Evolutionary conservation across 176 grass and related monocot genomes (phyloP).

Genomic region (Oryza meridionalis): DNA sequence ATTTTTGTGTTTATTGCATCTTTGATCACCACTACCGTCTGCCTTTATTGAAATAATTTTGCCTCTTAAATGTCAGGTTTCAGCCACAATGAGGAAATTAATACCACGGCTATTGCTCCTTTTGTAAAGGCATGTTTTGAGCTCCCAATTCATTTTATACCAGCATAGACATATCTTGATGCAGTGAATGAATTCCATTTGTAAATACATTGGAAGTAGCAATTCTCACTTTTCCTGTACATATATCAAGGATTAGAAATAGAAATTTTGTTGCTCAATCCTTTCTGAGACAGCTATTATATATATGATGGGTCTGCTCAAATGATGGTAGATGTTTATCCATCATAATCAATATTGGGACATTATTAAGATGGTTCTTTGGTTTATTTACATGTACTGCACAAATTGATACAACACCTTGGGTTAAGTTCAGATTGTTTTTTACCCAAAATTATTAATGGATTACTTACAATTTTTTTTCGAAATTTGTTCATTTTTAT

Average conservation of each 20-base stretch:
- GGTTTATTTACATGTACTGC: too few relatives aligned
- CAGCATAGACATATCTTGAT: not conserved
- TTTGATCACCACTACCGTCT: not conserved
- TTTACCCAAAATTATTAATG: too few relatives aligned
- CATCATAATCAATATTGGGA: too few relatives aligned
- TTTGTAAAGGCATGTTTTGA: slow-evolving; percentile 78
- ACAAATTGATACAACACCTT: too few relatives aligned
- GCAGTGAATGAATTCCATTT: not conserved
- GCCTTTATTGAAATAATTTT: slow-evolving; percentile 18
- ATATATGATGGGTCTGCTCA: too few relatives aligned
- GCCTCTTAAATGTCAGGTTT: slow-evolving; percentile 57
- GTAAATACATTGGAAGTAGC: not conserved
- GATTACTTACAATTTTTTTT: not conserved
- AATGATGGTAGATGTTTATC: too few relatives aligned
- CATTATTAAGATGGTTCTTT: too few relatives aligned
- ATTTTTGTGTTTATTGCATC: not conserved
- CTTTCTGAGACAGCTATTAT: too few relatives aligned
- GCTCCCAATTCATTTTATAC: not conserved
- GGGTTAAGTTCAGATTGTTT: too few relatives aligned
- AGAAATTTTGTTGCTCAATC: not conserved
- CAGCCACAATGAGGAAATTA: slow-evolving; percentile 71
- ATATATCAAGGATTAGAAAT: not conserved
- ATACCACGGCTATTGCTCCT: slow-evolving; percentile 46
- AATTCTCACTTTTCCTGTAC: not conserved
- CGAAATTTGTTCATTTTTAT: not conserved